phyloP scores from a whole-genome alignment of 1,284 basidiomycete species.

The Pseudozyma tsukubaensis region DNA sequence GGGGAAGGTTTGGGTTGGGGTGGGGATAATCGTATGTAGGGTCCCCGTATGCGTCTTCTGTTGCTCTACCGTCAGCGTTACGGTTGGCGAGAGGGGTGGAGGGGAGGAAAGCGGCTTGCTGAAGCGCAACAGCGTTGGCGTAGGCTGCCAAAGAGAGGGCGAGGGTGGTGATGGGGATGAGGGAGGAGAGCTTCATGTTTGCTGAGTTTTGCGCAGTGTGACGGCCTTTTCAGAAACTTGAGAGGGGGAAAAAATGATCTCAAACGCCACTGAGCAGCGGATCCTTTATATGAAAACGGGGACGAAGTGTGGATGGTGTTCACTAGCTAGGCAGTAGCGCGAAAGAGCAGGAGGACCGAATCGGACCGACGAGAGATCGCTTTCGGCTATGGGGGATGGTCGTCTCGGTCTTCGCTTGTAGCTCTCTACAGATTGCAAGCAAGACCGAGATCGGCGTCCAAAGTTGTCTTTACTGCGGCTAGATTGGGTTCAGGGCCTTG shows the following conservation, averaged over 20 bases:
- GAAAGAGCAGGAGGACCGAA: neutral
- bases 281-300: too few relatives aligned
- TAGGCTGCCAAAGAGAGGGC: slow-evolving; percentile 10
- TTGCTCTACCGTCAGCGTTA: slow-evolving; percentile 27
- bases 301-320: too few relatives aligned
- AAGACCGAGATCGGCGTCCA: too few relatives aligned
- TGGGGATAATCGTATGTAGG: slow-evolving; percentile 27
- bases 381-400: too few relatives aligned
- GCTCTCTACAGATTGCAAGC: too few relatives aligned
- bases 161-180: slow-evolving; percentile 24
- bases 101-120: slow-evolving; percentile 4
- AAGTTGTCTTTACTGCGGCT: too few relatives aligned
- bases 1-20: slow-evolving; percentile 34
- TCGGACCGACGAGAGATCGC: neutral
- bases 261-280: too few relatives aligned
- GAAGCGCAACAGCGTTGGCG: slow-evolving; percentile 3
- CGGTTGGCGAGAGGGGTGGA: slow-evolving; percentile 10
- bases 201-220: neutral
- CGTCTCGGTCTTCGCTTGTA: too few relatives aligned
- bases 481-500: too few relatives aligned
- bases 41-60: slow-evolving; percentile 49
- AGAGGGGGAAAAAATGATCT: neutral
- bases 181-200: slow-evolving; percentile 27
- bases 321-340: neutral
- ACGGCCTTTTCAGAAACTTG: neutral